A percentile compares a stretch with the other conserved stretches of the same genome.
phyloP scores from a whole-genome alignment of 345 rosid species.

The Rhodomyrtus tomentosa region DNA sequence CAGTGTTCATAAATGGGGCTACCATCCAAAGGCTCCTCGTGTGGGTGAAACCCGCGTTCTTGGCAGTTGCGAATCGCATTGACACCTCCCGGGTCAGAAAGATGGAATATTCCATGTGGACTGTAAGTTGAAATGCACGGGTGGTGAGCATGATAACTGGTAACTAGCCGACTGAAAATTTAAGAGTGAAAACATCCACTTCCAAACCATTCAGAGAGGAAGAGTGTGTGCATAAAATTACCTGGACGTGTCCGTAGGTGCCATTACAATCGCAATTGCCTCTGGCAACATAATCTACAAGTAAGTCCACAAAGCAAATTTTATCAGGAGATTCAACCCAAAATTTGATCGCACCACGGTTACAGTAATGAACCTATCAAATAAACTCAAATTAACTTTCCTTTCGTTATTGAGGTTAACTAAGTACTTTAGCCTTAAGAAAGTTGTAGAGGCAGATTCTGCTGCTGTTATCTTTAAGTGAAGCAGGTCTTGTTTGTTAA shows the following conservation, averaged over 20 bases:
- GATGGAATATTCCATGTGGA: conserved; percentile 92
- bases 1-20: conserved; percentile 84
- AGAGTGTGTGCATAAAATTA: conserved; percentile 1
- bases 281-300: conserved; percentile 84
- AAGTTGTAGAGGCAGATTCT: not conserved
- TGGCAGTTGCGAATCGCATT: conserved; percentile 83
- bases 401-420: not conserved
- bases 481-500: not conserved
- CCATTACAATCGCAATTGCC: conserved; percentile 93
- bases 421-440: not conserved
- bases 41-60: conserved; percentile 97
- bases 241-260: conserved; percentile 85
- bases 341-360: not conserved
- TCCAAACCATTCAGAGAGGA: not conserved
- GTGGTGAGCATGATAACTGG: not conserved
- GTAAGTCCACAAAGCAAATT: not conserved
- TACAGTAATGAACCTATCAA: not conserved
- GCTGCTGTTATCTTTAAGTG: not conserved
- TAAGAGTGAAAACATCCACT: not conserved
- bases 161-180: not conserved
- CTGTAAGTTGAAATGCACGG: conserved; percentile 12
- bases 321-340: not conserved
- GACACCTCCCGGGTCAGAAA: conserved; percentile 87
- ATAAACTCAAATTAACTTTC: not conserved
- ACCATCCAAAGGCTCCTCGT: conserved; percentile 79